Conservation (phyloP, 306 rosid species). For the Castanopsis chinensis region DNA sequence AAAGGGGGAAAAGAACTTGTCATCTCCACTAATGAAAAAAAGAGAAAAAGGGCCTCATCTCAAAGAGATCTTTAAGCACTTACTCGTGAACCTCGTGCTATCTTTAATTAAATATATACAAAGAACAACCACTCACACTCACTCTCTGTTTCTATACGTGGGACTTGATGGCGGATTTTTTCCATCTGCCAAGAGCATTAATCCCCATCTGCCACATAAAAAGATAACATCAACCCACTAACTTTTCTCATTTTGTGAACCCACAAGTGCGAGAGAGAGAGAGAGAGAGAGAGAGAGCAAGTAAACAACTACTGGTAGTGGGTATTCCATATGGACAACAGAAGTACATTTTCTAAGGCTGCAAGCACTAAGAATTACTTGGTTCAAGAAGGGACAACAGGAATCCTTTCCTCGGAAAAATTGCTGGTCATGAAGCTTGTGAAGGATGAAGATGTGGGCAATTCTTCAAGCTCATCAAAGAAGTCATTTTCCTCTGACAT, state of each 20-base stretch:
- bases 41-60: slow-evolving; percentile 13
- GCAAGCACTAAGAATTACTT: slow-evolving; percentile 20
- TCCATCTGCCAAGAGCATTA: slow-evolving; percentile 3
- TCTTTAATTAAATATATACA: slow-evolving; percentile 7
- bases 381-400: slow-evolving; percentile 78
- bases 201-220: slow-evolving; percentile 17
- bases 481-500: slow-evolving; percentile 62
- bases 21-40: not conserved
- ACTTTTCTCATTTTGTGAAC: slow-evolving; percentile 24
- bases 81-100: slow-evolving; percentile 42
- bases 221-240: slow-evolving; percentile 25
- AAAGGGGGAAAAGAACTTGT: not conserved
- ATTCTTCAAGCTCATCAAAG: slow-evolving; percentile 93
- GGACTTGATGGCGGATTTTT: not conserved
- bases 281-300: slow-evolving; percentile 6
- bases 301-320: slow-evolving; percentile 19
- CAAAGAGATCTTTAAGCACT: slow-evolving; percentile 28
- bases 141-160: not conserved
- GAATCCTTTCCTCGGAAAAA: slow-evolving; percentile 65
- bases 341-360: slow-evolving; percentile 41
- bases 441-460: slow-evolving; percentile 70
- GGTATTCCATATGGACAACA: slow-evolving; percentile 9
- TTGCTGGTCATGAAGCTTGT: slow-evolving; percentile 54
- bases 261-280: not conserved
- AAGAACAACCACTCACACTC: not conserved